phyloP scores from a whole-genome alignment of 2,329 filamentous ascomycete genomes.

The Xylariaceae sp. region DNA sequence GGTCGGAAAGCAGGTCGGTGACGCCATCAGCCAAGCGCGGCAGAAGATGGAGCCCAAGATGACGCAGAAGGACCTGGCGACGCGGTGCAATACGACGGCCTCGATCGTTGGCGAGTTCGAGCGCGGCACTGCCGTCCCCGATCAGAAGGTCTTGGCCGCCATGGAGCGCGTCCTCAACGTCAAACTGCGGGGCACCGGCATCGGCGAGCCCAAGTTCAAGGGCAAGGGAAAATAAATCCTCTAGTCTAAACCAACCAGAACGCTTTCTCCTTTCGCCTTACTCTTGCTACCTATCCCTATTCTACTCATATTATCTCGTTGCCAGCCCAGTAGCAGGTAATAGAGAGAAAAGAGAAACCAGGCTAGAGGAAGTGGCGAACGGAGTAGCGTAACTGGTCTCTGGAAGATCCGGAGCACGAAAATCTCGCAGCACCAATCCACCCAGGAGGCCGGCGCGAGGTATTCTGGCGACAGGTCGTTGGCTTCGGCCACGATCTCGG shows the following conservation, averaged over 20 bases:
- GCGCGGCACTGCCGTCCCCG: conserved; percentile 68
- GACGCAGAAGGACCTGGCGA: conserved; percentile 85
- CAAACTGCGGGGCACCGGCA: conserved; percentile 78
- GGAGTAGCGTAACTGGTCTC: no score
- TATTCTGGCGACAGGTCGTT: no score
- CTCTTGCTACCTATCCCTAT: no score
- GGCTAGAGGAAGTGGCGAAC: no score
- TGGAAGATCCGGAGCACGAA: no score
- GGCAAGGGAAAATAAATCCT: conserved; percentile 57
- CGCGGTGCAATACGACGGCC: conserved; percentile 82
- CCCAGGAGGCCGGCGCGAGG: no score
- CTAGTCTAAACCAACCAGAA: not conserved
- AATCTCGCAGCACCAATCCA: no score
- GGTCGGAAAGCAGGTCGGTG: conserved; percentile 72
- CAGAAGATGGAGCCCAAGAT: conserved; percentile 85
- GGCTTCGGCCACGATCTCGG: no score
- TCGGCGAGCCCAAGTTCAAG: conserved; percentile 75
- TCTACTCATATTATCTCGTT: no score
- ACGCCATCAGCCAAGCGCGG: conserved; percentile 75
- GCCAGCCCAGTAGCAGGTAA: no score
- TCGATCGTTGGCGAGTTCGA: conserved; percentile 80
- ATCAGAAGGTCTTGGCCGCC: conserved; percentile 72
- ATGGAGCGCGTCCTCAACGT: conserved; percentile 86
- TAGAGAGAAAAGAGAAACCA: not conserved
- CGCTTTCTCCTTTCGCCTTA: not conserved